These are phyloP conservation scores for Chrysochromulina parva DNA, from an alignment of 78 protist genomes.

Conservation along the genomic window DNA sequence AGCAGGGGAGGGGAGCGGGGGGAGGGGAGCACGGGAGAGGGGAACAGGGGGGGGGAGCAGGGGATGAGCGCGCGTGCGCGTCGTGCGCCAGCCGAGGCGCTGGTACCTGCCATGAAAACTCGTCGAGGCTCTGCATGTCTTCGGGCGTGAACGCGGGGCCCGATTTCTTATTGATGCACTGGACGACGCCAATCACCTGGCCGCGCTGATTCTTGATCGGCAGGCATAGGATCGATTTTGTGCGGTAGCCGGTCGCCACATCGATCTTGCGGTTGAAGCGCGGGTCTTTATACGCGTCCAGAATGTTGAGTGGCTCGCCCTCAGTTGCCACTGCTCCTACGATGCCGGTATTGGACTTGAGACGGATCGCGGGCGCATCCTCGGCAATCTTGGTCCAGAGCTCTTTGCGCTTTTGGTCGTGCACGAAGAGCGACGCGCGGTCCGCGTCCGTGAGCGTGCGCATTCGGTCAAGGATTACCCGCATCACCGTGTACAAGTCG, in stretches of 20 bases:
- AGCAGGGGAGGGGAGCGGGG: too few species aligned
- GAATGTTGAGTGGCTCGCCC: conserved; percentile 28
- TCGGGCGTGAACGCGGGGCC: too few species aligned
- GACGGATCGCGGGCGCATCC: background rate
- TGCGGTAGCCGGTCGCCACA: background rate
- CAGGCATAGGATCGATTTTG: background rate
- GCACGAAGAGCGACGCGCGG: background rate
- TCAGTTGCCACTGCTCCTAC: conserved; percentile 46
- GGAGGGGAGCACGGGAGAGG: too few species aligned
- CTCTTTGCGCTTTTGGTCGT: background rate
- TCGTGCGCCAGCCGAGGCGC: too few species aligned
- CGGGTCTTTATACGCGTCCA: conserved; percentile 42
- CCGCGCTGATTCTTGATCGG: background rate
- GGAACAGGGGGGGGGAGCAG: too few species aligned
- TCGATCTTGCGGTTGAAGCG: conserved; percentile 42
- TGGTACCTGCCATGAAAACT: too few species aligned
- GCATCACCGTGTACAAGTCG: too few species aligned
- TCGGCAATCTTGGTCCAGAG: background rate
- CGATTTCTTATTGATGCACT: background rate
- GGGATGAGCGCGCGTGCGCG: too few species aligned
- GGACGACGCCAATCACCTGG: background rate
- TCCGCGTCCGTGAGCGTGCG: background rate
- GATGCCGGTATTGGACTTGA: conserved; percentile 18
- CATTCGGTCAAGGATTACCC: background rate
- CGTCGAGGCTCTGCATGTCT: too few species aligned